Evolutionary conservation across 805 yeast species (phyloP).

Genomic region (Komagataella mondaviorum): DNA sequence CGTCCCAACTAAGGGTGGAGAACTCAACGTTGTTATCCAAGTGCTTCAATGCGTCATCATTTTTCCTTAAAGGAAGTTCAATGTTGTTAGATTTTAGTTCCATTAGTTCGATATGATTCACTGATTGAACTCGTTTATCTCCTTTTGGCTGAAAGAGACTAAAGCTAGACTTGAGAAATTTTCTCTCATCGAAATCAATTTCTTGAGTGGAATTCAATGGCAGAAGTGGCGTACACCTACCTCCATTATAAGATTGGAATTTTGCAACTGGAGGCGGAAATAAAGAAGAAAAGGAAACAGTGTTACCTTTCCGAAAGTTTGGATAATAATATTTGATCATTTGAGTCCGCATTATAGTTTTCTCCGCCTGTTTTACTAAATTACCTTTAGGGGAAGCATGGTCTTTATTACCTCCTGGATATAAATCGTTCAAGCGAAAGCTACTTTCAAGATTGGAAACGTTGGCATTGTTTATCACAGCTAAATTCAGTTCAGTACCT

Average conservation of each 20-base stretch:
- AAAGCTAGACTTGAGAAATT: background rate
- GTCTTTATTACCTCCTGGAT: background rate
- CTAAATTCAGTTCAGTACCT: slow-evolving; percentile 8
- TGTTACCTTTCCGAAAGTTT: background rate
- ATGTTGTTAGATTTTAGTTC: background rate
- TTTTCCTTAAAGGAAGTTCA: background rate
- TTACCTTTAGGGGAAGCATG: background rate
- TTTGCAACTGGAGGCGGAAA: background rate
- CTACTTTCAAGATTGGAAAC: background rate
- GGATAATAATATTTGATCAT: background rate
- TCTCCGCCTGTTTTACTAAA: background rate
- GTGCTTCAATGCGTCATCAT: background rate
- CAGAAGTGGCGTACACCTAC: background rate
- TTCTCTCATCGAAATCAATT: background rate
- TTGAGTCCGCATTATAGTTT: background rate
- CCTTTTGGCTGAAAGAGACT: background rate
- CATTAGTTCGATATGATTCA: background rate
- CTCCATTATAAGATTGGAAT: background rate
- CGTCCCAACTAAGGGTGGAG: slow-evolving; percentile 73
- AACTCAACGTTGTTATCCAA: slow-evolving; percentile 44
- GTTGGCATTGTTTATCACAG: background rate
- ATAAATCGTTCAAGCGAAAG: background rate
- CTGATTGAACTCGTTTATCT: background rate
- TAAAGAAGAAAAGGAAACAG: background rate
- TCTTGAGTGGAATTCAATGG: background rate